Conservation (phyloP, 2,329 filamentous ascomycete genomes). For the Sclerotinia glacialis region DNA sequence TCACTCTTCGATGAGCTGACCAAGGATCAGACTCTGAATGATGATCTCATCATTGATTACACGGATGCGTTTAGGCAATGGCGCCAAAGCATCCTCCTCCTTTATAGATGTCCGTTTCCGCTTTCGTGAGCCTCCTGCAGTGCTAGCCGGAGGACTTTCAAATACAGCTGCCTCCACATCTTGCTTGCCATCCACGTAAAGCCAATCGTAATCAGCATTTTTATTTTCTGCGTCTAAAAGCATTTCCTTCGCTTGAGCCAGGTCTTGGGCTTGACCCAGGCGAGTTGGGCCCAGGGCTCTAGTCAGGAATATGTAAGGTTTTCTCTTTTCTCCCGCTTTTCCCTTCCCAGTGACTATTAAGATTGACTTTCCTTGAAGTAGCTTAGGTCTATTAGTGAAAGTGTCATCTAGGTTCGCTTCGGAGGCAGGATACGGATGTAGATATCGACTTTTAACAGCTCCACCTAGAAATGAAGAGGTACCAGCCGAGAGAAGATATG, state of each 20-base stretch:
- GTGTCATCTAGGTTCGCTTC: conserved; percentile 56
- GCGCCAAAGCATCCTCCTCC: conserved; percentile 38
- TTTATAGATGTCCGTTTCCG: conserved; percentile 43
- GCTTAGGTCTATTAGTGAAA: conserved; percentile 56
- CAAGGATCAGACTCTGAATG: conserved; percentile 88
- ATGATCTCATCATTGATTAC: conserved; percentile 83
- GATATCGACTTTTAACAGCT: conserved; percentile 70
- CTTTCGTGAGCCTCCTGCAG: conserved; percentile 43
- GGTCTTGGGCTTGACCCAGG: conserved; percentile 62
- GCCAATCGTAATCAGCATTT: conserved; percentile 63
- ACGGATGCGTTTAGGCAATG: conserved; percentile 53
- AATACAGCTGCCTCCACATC: conserved; percentile 46
- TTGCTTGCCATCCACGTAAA: conserved; percentile 68
- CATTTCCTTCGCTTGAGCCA: conserved; percentile 61
- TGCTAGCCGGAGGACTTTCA: conserved; percentile 29
- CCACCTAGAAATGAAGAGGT: conserved; percentile 73
- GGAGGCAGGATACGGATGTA: conserved; percentile 58
- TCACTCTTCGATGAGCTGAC: conserved; percentile 57
- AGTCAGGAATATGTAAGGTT: conserved; percentile 76
- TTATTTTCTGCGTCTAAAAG: conserved; percentile 51
- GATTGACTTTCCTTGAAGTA: conserved; percentile 64
- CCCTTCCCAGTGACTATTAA: conserved; percentile 68
- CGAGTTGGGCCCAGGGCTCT: conserved; percentile 70
- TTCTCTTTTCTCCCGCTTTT: conserved; percentile 59
- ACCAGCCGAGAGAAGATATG: conserved; percentile 83